Base-by-base conservation (phyloP, 805 yeast species). In the Schwanniomyces occidentalis region DNA sequence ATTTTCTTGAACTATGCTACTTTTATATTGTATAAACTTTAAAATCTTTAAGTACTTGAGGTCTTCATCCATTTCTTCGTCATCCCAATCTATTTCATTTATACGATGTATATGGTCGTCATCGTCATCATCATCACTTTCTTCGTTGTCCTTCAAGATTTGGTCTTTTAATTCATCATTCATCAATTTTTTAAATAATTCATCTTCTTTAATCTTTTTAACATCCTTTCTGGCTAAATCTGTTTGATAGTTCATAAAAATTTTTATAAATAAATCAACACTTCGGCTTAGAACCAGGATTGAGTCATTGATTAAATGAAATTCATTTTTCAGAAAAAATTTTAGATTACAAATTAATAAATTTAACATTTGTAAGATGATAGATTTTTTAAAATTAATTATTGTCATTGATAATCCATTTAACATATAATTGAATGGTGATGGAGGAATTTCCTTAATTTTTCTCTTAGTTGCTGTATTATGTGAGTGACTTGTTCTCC, bases 41-140 rank as follows among this genome's bases (percentile, higher is more conserved):
- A 68, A 52, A 5, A 65, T 61, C 33, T 65, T 66, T 38, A 68
- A 50, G 37, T 63, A 68, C 40, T 69, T 69, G 50, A 67, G 58
- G 42, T 68, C 73, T 44, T 69, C 74, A 41, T 67, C 72, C 71
- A 68, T 56, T 15, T 65, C 66, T 42, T 68, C 73, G 38, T 69
- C 73, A 39, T 69, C 74, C 74, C 74, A 68, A 45, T 68, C 74
- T 5, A 67, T 65, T n/a, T 52, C 63, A 13, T 43, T 44, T 14
- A 46, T 41, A 22, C 41, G 18, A n/a, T 32, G 38, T 8, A 36
- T 26, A 13, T 46, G 51, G n/a, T 42, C 41, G 10, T 52, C 54
- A 10, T 49, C 51, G 12, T 50, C 54, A 12, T 52, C 63, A 7
- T 54, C 62, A 21, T 52, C 55, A 5, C 60, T 62, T 10, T 54